Evolutionary conservation across 225 moss, liverwort and hornwort species (phyloP).

Genomic region (Polytrichum formosum): DNA sequence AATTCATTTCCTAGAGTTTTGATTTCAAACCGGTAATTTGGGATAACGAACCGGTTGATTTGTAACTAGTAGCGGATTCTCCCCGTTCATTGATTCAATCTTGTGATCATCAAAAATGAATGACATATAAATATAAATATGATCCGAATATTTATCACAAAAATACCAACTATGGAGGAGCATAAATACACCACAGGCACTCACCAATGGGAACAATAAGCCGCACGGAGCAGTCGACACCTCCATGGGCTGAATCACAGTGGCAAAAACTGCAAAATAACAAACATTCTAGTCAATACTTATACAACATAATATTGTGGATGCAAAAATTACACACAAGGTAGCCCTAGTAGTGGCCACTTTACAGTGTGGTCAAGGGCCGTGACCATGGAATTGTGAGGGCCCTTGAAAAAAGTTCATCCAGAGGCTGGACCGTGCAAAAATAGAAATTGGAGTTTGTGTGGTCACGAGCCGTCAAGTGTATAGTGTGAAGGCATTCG

Average conservation of each 20-base stretch:
- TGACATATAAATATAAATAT: too few species aligned
- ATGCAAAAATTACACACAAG: background rate
- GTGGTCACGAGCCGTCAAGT: background rate
- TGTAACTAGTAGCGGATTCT: too few species aligned
- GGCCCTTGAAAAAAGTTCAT: background rate
- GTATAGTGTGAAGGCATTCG: background rate
- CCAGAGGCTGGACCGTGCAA: too few species aligned
- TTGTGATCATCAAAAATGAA: too few species aligned
- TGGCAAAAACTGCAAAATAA: conserved; percentile 60
- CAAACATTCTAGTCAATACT: too few species aligned
- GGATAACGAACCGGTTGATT: too few species aligned
- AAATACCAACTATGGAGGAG: too few species aligned
- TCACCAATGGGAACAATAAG: conserved; percentile 42
- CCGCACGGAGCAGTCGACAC: conserved; percentile 58
- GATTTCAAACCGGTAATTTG: too few species aligned
- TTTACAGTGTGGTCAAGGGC: background rate
- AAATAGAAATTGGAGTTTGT: background rate
- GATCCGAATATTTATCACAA: too few species aligned
- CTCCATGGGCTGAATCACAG: conserved; percentile 86
- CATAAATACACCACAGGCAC: background rate
- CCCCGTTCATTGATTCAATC: too few species aligned
- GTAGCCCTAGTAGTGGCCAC: background rate
- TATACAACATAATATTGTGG: too few species aligned
- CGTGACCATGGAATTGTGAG: background rate
- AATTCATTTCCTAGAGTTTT: too few species aligned